Percentiles rank a stretch among this genome's conserved stretches.
phyloP scores from a whole-genome alignment of 805 yeast genomes.

The Candida broadrunensis region DNA sequence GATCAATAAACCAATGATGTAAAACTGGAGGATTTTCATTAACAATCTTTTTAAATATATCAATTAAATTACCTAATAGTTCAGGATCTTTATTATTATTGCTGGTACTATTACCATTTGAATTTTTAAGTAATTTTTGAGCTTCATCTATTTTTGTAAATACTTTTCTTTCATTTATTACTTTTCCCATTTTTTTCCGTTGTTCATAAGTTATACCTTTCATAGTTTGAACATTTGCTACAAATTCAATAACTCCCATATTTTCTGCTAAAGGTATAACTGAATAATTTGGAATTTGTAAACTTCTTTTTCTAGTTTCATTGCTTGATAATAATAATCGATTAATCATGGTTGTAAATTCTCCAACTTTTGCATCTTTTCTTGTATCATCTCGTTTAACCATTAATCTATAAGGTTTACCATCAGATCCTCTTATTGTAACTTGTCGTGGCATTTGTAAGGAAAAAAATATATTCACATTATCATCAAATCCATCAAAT shows the following conservation, averaged over 20 bases:
- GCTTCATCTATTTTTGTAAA: constrained; percentile 30
- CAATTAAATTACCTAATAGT: constrained; percentile 16
- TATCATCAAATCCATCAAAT: constrained; percentile 60
- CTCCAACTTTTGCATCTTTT: constrained; percentile 92
- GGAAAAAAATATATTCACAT: constrained; percentile 71
- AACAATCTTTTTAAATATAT: constrained; percentile 22
- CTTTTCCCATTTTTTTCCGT: constrained; percentile 22
- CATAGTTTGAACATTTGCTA: constrained; percentile 34
- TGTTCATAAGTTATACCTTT: constrained; percentile 27
- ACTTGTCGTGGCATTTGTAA: constrained; percentile 85
- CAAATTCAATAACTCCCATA: constrained; percentile 79
- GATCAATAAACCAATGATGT: constrained; percentile 83
- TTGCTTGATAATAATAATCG: constrained; percentile 61
- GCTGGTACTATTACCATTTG: constrained; percentile 8
- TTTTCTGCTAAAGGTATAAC: constrained; percentile 85
- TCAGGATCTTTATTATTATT: constrained; percentile 9
- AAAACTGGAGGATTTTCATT: constrained; percentile 62
- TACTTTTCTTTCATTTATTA: constrained; percentile 21
- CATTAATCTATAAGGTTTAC: constrained; percentile 66
- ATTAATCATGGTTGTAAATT: constrained; percentile 84
- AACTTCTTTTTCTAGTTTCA: constrained; percentile 70
- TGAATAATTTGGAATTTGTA: constrained; percentile 76
- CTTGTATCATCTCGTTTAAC: constrained; percentile 91
- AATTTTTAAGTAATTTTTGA: constrained; percentile 20
- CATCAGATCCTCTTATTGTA: constrained; percentile 74